Conservation (phyloP, 768 basidiomycete species). For the Mycena sanguinolenta region DNA sequence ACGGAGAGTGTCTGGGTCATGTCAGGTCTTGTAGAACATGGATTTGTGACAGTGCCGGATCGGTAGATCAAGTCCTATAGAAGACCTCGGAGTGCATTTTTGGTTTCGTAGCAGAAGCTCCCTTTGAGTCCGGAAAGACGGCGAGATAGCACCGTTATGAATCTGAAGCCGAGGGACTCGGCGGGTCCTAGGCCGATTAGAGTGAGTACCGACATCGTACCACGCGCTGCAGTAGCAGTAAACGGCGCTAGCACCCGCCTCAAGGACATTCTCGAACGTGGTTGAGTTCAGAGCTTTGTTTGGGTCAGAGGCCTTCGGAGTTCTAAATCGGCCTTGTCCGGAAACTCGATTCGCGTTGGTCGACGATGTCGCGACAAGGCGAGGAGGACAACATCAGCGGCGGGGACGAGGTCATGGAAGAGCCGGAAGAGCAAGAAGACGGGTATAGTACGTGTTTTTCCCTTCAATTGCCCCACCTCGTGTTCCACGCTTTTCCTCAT, state of each 20-base stretch:
- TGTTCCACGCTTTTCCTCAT: slow-evolving; percentile 24
- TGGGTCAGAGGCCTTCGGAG: slow-evolving; percentile 9
- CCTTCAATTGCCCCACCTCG: slow-evolving; percentile 35
- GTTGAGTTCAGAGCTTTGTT: background rate
- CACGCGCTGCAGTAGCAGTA: background rate
- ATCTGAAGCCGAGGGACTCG: background rate
- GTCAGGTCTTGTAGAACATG: too few species aligned
- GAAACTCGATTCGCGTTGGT: slow-evolving; percentile 21
- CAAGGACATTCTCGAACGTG: background rate
- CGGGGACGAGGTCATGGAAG: slow-evolving; percentile 87
- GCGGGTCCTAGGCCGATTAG: background rate
- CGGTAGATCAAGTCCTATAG: too few species aligned
- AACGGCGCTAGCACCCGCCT: background rate
- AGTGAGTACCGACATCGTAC: background rate
- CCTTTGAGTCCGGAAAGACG: background rate
- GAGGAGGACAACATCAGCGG: slow-evolving; percentile 76
- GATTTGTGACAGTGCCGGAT: too few species aligned
- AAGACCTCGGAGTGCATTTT: too few species aligned
- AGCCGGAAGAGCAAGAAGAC: slow-evolving; percentile 79
- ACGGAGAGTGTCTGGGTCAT: too few species aligned
- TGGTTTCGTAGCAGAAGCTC: too few species aligned
- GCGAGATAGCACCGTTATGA: background rate
- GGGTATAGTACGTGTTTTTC: slow-evolving; percentile 80
- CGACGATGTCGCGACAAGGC: slow-evolving; percentile 60
- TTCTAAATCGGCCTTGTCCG: background rate